Evolutionary conservation across 1,284 basidiomycete species (phyloP), one percentile per base, ranked within the genome.

Genomic region (Austroboletus novae-zelandiae): DNA sequence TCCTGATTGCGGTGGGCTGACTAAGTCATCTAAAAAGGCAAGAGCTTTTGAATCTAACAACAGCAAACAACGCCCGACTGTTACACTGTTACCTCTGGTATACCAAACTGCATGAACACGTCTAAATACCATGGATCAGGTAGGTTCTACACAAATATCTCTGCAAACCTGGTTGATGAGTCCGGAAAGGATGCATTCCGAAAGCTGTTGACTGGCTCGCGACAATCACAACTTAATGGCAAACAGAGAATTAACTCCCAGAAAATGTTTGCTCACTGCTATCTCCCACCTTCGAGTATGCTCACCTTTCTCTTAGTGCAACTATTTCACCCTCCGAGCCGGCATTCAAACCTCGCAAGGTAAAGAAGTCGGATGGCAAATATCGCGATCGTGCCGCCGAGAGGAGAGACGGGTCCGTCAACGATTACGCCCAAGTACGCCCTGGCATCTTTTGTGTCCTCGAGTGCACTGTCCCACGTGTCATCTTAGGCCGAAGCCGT

Each of bases 361-460:
- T 90, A 40, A 89, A 85, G 71, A 86, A 85, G 34, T 49, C 59
- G 8, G 80, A 79, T 14, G 63, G 68, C 9, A 75, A 71, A 52
- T 90, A 89, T 59, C 78, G 86, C 30, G 81, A 91, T 65, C 78
- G 86, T 46, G 88, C 88, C 15, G 71, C 79, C 9, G 87, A 91
- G 61, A 75, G 88, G 43, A 73, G 89, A 40, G 67, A 66, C 7
- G 85, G 84, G 1, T 70, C 72, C 39, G 80, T 74, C 18, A 83
- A 83, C 57, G 87, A 90, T 57, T 89, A 81, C 66, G 84, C 86
- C 10, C 72, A 86, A 65, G 86, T 84, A 57, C 23, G 25, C 44
- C 27, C 5, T 25, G 20, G 34, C 30, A 13, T 46, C 18, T 39
- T 15, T 18, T 37, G 23, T 14, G 50, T 49, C 7, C 3, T 41